phyloP scores from a whole-genome alignment of 148 eudicot genomes.

The Cornus florida region DNA sequence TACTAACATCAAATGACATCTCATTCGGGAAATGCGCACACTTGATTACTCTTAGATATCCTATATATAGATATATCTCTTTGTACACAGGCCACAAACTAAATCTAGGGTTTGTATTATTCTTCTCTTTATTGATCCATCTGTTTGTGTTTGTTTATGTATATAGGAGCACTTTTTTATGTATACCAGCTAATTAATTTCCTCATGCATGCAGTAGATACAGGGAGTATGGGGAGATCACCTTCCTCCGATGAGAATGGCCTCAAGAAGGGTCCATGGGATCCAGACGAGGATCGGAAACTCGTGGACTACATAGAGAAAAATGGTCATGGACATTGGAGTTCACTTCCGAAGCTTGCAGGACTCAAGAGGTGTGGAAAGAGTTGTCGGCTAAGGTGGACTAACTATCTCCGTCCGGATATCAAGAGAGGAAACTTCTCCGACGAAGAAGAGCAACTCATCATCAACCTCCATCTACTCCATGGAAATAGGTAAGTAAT shows the following conservation, averaged over 20 bases:
- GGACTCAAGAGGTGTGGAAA: conserved; percentile 63
- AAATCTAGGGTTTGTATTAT: not conserved
- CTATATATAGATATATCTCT: not conserved
- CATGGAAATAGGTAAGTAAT: conserved; percentile 59
- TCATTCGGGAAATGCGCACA: not conserved
- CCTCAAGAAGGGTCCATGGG: conserved; percentile 68
- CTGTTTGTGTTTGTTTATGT: too few relatives aligned
- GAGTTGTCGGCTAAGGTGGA: conserved; percentile 64
- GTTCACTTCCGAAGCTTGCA: conserved; percentile 58
- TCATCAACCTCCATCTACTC: conserved; percentile 54
- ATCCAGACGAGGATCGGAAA: conserved; percentile 55
- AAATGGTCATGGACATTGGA: conserved; percentile 63
- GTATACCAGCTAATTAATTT: too few relatives aligned
- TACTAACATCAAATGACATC: not conserved
- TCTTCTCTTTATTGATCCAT: not conserved
- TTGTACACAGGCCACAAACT: not conserved
- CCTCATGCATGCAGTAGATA: not conserved
- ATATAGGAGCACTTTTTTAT: too few relatives aligned
- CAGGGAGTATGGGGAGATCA: conserved; percentile 48
- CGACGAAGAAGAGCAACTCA: conserved; percentile 54
- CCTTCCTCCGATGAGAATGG: conserved; percentile 42
- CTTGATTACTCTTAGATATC: not conserved
- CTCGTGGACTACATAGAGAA: conserved; percentile 39
- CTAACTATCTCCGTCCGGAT: conserved; percentile 62
- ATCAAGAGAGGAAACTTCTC: conserved; percentile 61